These are phyloP conservation scores for Tylopilus sp. DNA, from an alignment of 768 basidiomycete species.

Conservation along the genomic window DNA sequence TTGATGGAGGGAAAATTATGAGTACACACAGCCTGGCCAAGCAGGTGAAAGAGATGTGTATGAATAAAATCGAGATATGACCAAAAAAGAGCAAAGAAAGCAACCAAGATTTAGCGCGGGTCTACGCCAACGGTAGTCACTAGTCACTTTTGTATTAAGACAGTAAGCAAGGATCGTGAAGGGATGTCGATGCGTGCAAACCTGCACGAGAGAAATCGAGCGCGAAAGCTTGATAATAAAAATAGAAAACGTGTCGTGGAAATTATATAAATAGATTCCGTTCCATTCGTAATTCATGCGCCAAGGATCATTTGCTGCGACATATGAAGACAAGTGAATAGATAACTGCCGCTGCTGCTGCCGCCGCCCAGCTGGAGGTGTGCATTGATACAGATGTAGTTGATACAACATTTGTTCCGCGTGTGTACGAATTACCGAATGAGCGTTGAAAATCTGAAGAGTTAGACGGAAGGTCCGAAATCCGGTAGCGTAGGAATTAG, in stretches of 20 bases:
- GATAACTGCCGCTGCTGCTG: conserved; percentile 19
- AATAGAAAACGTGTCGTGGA: conserved; percentile 23
- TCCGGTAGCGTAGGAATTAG: conserved; percentile 14
- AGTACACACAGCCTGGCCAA: conserved; percentile 18
- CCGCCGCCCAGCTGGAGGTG: conserved; percentile 22
- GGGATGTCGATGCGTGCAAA: conserved; percentile 3
- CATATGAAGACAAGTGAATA: conserved; percentile 31
- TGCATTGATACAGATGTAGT: conserved; percentile 35
- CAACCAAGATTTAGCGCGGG: conserved; percentile 10
- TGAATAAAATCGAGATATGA: neutral
- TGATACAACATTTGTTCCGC: conserved; percentile 33
- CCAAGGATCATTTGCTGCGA: conserved; percentile 22
- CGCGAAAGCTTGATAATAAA: conserved; percentile 25
- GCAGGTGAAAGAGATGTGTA: conserved; percentile 15
- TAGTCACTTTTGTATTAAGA: conserved; percentile 1
- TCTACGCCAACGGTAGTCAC: conserved; percentile 2
- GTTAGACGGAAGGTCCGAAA: conserved; percentile 11
- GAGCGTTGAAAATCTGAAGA: conserved; percentile 14
- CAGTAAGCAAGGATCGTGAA: neutral
- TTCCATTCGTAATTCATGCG: conserved; percentile 28
- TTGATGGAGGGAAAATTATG: conserved; percentile 12
- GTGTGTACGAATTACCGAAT: conserved; percentile 22
- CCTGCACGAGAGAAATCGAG: conserved; percentile 18
- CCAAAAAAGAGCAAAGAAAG: neutral
- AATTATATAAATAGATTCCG: conserved; percentile 19